phyloP scores from a whole-genome alignment of 1,284 basidiomycete genomes.

The Cryptococcus sp. region DNA sequence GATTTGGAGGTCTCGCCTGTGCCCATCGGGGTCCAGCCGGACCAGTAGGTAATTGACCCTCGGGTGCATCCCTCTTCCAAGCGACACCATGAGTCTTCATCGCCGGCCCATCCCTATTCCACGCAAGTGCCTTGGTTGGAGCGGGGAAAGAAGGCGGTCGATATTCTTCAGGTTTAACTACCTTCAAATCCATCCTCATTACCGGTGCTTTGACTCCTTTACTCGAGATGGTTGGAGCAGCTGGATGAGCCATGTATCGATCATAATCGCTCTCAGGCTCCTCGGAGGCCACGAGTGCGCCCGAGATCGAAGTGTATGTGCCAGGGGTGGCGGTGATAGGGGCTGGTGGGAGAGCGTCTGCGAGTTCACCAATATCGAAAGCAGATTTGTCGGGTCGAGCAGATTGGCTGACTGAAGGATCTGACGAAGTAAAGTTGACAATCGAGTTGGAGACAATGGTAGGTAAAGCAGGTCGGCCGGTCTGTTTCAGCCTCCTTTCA shows the following conservation, averaged over 20 bases:
- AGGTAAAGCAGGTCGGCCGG: background rate
- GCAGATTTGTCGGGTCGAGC: background rate
- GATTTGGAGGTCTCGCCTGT: slow-evolving; percentile 24
- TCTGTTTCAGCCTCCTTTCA: background rate
- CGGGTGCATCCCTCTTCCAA: slow-evolving; percentile 19
- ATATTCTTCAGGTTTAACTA: slow-evolving; percentile 9
- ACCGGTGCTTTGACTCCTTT: background rate
- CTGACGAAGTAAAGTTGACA: background rate
- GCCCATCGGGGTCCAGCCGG: slow-evolving; percentile 27
- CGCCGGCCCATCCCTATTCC: slow-evolving; percentile 29
- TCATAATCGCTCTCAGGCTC: slow-evolving; percentile 18
- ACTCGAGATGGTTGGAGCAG: slow-evolving; percentile 8
- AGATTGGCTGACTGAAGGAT: background rate
- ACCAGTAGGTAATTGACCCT: slow-evolving; percentile 9
- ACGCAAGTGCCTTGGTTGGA: slow-evolving; percentile 13
- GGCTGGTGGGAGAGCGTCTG: background rate
- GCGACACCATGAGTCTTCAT: slow-evolving; percentile 34
- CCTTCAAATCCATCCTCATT: background rate
- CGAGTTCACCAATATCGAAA: background rate
- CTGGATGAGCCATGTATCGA: slow-evolving; percentile 26
- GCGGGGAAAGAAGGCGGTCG: slow-evolving; percentile 21
- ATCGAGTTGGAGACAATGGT: background rate
- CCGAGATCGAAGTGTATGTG: background rate
- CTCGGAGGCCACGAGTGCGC: slow-evolving; percentile 17
- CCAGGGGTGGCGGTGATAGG: background rate